Evolutionary conservation across 75 land plant genomes (phyloP), one percentile per base, ranked within the genome.

Genomic region (Chamaecyparis obtusa): DNA sequence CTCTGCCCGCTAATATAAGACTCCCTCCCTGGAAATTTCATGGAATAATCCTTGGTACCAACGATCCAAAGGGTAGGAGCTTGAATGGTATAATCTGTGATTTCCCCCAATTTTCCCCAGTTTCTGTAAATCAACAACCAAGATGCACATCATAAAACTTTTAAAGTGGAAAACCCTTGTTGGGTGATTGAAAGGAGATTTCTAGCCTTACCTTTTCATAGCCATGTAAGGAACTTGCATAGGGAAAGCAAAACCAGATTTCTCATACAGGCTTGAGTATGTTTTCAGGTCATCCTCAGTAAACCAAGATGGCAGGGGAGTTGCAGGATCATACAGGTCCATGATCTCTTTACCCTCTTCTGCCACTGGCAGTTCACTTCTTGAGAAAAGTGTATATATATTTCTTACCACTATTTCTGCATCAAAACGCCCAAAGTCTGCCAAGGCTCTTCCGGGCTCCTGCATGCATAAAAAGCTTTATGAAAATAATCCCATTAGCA

Each of bases 21-120:
- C 15, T 92, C 93, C 54, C 91, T 83, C 37, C 91, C 90, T 27
- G 89, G 95, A 39, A 89, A 90, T 87, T 89, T 89, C 16, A 88
- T 27, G 24, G 88, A 60, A 88, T 91, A 93, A 67, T 94, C 94
- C 51, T 90, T 87, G 27, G 88, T 88, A 2, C 95, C 95, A 88
- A 93, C 84, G 7, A 94, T 90, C 57, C 91, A 41, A 54, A 91
- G 56, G 8, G 80, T 33, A 19, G 92, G 93, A 43, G 85, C 91
- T 76, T 83, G 15, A 85, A 94, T 54, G 51, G 37, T 87, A 15
- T 64, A 77, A 51, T 92, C 71, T 37, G 37, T 46, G 55, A 87
- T 27, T 14, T 36, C 71, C 24, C 75, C 74, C 16, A 86, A 60
- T 76, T 77, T 86, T 0, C 41, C 9, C 51, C 81, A 43, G 11